Evolutionary conservation across 306 rosid species (phyloP).

Genomic region (Sechiopsis laciniata): DNA sequence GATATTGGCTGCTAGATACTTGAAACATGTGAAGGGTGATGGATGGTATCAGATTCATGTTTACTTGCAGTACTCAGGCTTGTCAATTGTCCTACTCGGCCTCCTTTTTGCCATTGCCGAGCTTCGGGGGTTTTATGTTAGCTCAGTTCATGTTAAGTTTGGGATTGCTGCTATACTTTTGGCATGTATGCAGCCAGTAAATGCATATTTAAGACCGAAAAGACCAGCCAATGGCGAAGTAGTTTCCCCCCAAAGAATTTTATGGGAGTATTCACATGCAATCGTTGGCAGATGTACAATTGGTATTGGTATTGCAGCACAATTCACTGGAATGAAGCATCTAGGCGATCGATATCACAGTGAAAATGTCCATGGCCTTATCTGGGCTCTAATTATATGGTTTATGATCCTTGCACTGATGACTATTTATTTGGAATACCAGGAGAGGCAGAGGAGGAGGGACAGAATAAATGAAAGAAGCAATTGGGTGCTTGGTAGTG

Average conservation of each 20-base stretch:
- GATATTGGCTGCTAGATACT: conserved; percentile 71
- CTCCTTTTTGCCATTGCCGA: conserved; percentile 92
- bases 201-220: conserved; percentile 62
- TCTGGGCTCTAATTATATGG: conserved; percentile 66
- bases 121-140: conserved; percentile 68
- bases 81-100: conserved; percentile 64
- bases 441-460: conserved; percentile 38
- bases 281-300: conserved; percentile 65
- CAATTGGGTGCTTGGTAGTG: conserved; percentile 89
- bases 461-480: conserved; percentile 48
- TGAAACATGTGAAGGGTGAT: conserved; percentile 87
- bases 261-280: conserved; percentile 74
- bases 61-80: conserved; percentile 86
- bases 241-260: conserved; percentile 44
- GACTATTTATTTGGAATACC: conserved; percentile 54
- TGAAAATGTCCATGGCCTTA: conserved; percentile 63
- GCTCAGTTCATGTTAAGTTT: conserved; percentile 68
- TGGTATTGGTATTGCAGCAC: conserved; percentile 63
- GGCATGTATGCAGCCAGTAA: conserved; percentile 64
- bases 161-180: conserved; percentile 60
- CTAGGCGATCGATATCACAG: conserved; percentile 64
- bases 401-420: conserved; percentile 47
- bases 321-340: conserved; percentile 85
- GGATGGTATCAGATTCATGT: conserved; percentile 86
- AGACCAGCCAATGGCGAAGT: conserved; percentile 49